Evolutionary conservation across 2,329 filamentous ascomycete species (phyloP).

Genomic region (Fusarium sp.): DNA sequence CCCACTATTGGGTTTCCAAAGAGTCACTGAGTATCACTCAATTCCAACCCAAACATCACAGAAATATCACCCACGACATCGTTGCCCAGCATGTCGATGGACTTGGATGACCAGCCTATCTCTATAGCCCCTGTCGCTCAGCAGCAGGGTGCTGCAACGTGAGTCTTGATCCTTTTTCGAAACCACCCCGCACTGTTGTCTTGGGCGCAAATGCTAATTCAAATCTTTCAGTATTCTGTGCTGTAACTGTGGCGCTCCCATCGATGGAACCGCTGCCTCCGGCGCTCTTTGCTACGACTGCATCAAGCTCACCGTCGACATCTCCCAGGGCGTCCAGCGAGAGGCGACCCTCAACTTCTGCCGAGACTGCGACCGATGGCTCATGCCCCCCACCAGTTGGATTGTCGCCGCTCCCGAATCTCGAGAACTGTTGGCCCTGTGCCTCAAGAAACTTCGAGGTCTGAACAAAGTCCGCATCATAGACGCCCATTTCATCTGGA

Average conservation of each 20-base stretch:
- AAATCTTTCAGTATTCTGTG: slow-evolving; percentile 75
- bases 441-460: slow-evolving; percentile 86
- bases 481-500: slow-evolving; percentile 97
- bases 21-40: slow-evolving; percentile 39
- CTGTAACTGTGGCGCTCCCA: slow-evolving; percentile 95
- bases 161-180: slow-evolving; percentile 38
- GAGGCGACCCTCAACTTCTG: slow-evolving; percentile 93
- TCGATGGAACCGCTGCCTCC: slow-evolving; percentile 87
- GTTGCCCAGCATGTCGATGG: slow-evolving; percentile 54
- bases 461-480: slow-evolving; percentile 92
- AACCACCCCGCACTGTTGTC: slow-evolving; percentile 28
- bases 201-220: slow-evolving; percentile 30
- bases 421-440: slow-evolving; percentile 90
- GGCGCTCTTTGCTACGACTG: slow-evolving; percentile 96
- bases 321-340: slow-evolving; percentile 89
- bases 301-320: slow-evolving; percentile 92
- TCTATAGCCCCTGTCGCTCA: slow-evolving; percentile 50
- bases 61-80: slow-evolving; percentile 27
- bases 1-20: slow-evolving; percentile 39
- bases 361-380: slow-evolving; percentile 93
- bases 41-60: slow-evolving; percentile 31
- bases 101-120: slow-evolving; percentile 57
- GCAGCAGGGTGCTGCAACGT: slow-evolving; percentile 55
- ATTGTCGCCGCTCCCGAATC: slow-evolving; percentile 86
- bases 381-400: slow-evolving; percentile 88